Evolutionary conservation across 257 asterid genomes (phyloP).

Genomic region (Solanum pimpinellifolium): DNA sequence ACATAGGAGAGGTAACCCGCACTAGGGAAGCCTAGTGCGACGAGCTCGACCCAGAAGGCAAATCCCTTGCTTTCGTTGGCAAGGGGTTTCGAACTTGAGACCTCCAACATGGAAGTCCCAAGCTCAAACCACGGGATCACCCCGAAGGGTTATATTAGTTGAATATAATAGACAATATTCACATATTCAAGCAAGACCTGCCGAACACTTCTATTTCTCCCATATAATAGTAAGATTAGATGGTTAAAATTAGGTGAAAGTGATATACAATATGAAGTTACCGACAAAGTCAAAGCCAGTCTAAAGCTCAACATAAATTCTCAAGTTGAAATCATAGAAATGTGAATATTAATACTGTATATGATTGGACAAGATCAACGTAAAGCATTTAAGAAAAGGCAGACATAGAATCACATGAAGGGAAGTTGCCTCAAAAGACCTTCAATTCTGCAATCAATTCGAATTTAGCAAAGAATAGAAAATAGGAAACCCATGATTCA

Average conservation of each 20-base stretch:
- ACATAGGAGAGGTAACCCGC: too few species aligned
- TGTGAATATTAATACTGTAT: not conserved
- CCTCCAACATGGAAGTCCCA: too few species aligned
- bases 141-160: not conserved
- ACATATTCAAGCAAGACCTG: not conserved
- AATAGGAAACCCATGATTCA: not conserved
- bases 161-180: not conserved
- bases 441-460: not conserved
- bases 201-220: not conserved
- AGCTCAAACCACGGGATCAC: too few species aligned
- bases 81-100: too few species aligned
- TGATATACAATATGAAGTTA: not conserved
- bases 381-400: not conserved
- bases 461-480: not conserved
- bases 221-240: not conserved
- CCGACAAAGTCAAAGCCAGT: not conserved
- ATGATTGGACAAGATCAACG: not conserved
- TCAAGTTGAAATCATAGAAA: not conserved
- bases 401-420: not conserved
- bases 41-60: too few species aligned
- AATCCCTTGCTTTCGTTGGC: too few species aligned
- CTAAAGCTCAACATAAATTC: not conserved
- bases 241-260: not conserved
- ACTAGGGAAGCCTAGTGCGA: too few species aligned
- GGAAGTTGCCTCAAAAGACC: not conserved